phyloP scores from a whole-genome alignment of 495 filamentous ascomycete species.

The Penicillium alfredii region DNA sequence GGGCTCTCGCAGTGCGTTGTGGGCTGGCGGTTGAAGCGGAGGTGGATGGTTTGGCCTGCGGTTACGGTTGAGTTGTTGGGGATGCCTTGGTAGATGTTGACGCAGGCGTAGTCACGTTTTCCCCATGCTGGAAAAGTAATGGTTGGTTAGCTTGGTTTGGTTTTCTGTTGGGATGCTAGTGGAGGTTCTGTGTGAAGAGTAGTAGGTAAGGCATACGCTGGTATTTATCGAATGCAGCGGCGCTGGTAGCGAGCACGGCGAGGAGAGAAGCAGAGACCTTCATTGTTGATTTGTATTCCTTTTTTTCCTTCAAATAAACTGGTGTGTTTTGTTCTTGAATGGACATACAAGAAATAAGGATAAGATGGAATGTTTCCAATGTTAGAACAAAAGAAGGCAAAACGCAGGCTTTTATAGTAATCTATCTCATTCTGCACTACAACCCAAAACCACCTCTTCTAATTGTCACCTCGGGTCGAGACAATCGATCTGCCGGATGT shows the following conservation, averaged over 20 bases:
- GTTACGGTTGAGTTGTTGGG: slow-evolving; percentile 30
- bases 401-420: slow-evolving; percentile 5
- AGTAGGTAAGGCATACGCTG: slow-evolving; percentile 19
- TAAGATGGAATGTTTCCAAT: too few species aligned
- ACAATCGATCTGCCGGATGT: slow-evolving; percentile 4
- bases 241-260: slow-evolving; percentile 26
- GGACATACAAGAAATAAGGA: too few species aligned
- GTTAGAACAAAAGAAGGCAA: background rate
- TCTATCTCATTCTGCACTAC: too few species aligned
- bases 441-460: too few species aligned
- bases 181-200: background rate
- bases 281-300: too few species aligned
- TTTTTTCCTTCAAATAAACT: too few species aligned
- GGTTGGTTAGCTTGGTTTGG: slow-evolving; percentile 1
- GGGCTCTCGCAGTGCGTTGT: slow-evolving; percentile 22
- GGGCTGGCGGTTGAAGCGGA: slow-evolving; percentile 30
- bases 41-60: slow-evolving; percentile 18
- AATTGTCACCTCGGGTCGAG: slow-evolving; percentile 7
- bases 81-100: slow-evolving; percentile 35
- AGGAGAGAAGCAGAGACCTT: slow-evolving; percentile 28
- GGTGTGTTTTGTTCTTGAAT: too few species aligned
- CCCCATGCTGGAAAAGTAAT: slow-evolving; percentile 33
- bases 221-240: slow-evolving; percentile 32
- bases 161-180: too few species aligned
- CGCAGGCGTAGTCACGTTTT: slow-evolving; percentile 35